Percentiles rank a stretch among this genome's conserved stretches.
These are phyloP conservation scores for Saccharomycopsis amapae DNA, from an alignment of 805 yeast species.

Conservation along the genomic window DNA sequence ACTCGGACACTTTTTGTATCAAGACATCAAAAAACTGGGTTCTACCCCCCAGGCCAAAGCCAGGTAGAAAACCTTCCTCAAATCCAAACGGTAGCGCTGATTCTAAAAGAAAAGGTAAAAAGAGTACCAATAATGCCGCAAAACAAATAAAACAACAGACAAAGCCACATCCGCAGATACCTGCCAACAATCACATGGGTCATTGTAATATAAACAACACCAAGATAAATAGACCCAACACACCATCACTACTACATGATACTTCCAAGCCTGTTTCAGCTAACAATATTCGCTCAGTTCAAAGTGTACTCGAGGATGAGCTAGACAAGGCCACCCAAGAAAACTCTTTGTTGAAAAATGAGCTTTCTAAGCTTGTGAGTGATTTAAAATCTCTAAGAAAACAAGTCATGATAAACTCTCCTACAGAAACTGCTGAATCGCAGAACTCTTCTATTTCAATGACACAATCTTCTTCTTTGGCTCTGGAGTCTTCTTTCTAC, in stretches of 20 bases:
- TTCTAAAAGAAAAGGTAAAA: conserved; percentile 7
- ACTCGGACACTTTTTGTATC: conserved; percentile 12
- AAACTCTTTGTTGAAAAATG: conserved; percentile 36
- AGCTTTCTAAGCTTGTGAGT: conserved; percentile 38
- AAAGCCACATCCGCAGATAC: background rate
- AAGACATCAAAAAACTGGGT: conserved; percentile 45
- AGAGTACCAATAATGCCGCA: background rate
- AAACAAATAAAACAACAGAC: background rate
- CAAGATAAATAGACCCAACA: background rate
- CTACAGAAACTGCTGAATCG: background rate
- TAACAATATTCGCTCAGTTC: background rate
- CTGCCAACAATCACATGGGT: background rate
- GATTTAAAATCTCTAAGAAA: conserved; percentile 34
- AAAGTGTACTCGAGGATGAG: conserved; percentile 33
- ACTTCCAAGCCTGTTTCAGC: background rate
- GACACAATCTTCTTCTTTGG: background rate
- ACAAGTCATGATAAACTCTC: conserved; percentile 10
- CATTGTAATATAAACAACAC: background rate
- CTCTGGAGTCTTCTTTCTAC: background rate
- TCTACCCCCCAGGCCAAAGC: conserved; percentile 42
- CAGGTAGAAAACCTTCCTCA: conserved; percentile 37
- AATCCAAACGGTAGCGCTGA: background rate
- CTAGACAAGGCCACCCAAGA: conserved; percentile 39
- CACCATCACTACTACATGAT: background rate
- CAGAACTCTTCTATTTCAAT: background rate